Conservation (phyloP, 192 early-diverging fungal genomes). For the Haplosporangium gracile region DNA sequence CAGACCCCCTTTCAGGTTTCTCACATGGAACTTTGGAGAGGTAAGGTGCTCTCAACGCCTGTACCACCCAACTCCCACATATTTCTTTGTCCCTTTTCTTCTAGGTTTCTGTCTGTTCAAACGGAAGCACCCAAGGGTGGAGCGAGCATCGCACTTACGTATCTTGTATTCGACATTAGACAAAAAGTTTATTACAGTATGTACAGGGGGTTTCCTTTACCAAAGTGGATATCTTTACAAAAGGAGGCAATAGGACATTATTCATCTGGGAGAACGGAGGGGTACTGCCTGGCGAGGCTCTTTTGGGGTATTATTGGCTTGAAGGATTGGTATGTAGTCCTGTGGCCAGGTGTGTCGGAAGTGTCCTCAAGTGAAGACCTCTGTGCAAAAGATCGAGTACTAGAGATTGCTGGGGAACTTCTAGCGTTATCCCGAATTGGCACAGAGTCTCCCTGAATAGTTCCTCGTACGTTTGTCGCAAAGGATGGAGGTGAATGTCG, state of each 20-base stretch:
- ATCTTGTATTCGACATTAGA: not conserved
- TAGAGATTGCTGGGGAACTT: conserved; percentile 8
- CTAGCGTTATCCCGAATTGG: not conserved
- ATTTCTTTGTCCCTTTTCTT: not conserved
- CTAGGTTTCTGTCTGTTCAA: not conserved
- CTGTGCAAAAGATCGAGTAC: not conserved
- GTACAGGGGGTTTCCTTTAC: not conserved
- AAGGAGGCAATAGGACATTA: not conserved
- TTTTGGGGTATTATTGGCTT: conserved; percentile 28
- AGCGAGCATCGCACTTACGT: not conserved
- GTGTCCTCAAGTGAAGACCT: not conserved
- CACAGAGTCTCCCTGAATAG: conserved; percentile 7
- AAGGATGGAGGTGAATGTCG: not conserved
- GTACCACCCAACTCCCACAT: not conserved
- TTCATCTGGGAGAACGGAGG: not conserved
- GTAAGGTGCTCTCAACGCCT: not conserved
- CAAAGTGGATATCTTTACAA: not conserved
- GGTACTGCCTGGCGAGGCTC: conserved; percentile 33
- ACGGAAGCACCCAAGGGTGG: not conserved
- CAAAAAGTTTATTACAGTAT: not conserved
- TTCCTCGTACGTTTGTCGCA: not conserved
- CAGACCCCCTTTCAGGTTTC: not conserved
- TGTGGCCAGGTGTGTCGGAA: no score
- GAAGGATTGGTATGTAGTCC: not conserved
- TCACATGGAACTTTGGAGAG: not conserved